Percentiles rank a stretch among this genome's conserved stretches.
These are phyloP conservation scores for Candida michaelii DNA, from an alignment of 805 yeast genomes.

Conservation along the genomic window DNA sequence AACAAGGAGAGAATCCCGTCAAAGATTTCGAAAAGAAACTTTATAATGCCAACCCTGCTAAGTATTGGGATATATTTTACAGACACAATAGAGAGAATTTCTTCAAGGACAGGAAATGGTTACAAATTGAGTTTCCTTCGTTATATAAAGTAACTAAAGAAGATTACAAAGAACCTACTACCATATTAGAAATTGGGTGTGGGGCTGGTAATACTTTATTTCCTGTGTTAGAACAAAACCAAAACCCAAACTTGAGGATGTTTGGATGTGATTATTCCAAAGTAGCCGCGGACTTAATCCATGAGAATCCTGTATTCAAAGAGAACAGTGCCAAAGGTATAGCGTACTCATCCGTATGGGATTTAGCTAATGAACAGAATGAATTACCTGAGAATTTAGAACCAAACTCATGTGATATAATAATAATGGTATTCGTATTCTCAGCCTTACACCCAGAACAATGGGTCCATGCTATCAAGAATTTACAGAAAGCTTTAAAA, in stretches of 20 bases:
- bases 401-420: conserved; percentile 80
- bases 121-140: conserved; percentile 88
- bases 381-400: conserved; percentile 81
- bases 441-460: conserved; percentile 90
- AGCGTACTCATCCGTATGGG: conserved; percentile 93
- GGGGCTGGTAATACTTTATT: conserved; percentile 98
- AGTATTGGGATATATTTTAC: conserved; percentile 94
- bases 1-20: conserved; percentile 84
- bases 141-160: conserved; percentile 72
- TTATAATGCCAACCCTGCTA: conserved; percentile 83
- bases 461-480: conserved; percentile 79
- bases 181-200: conserved; percentile 91
- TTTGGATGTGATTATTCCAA: conserved; percentile 89
- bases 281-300: conserved; percentile 86
- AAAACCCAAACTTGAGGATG: conserved; percentile 71
- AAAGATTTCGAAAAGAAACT: conserved; percentile 76
- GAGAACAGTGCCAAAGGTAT: conserved; percentile 43
- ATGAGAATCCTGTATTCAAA: conserved; percentile 58
- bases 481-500: conserved; percentile 69
- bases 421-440: conserved; percentile 93
- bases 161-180: conserved; percentile 64
- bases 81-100: conserved; percentile 88
- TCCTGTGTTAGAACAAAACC: conserved; percentile 81
- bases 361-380: conserved; percentile 75
- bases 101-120: conserved; percentile 96